These are phyloP conservation scores for Pythium graminicola DNA, from an alignment of 352 stramenopile genomes.

Conservation along the genomic window DNA sequence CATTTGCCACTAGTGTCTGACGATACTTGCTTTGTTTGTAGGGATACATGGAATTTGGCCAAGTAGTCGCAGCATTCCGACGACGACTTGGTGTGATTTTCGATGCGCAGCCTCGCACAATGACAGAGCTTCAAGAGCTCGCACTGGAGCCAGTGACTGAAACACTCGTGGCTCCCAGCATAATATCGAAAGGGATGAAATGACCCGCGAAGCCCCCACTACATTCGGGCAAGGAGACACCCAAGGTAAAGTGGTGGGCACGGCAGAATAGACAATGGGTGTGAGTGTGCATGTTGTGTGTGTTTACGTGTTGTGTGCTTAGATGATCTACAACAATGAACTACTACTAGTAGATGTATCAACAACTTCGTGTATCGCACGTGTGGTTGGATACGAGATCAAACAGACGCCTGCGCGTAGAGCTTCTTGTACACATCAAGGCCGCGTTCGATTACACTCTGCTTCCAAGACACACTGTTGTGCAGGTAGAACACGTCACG, in stretches of 20 bases:
- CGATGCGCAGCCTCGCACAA: slow-evolving; percentile 45
- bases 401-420: slow-evolving; percentile 6
- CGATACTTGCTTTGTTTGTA: slow-evolving; percentile 22
- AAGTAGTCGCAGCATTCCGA: slow-evolving; percentile 67
- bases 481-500: slow-evolving; percentile 82
- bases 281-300: slow-evolving; percentile 7
- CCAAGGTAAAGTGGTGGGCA: slow-evolving; percentile 7
- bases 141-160: slow-evolving; percentile 64
- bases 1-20: background rate
- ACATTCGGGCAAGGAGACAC: background rate
- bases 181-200: slow-evolving; percentile 23
- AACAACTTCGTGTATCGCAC: background rate
- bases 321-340: slow-evolving; percentile 5
- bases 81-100: slow-evolving; percentile 68
- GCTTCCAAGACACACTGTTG: slow-evolving; percentile 55
- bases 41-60: slow-evolving; percentile 88
- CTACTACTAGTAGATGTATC: background rate
- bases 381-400: background rate
- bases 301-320: background rate
- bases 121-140: slow-evolving; percentile 56
- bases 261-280: slow-evolving; percentile 13
- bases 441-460: slow-evolving; percentile 46
- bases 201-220: slow-evolving; percentile 1
- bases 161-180: slow-evolving; percentile 37
- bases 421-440: slow-evolving; percentile 45